Evolutionary conservation across 1,139 yeast genomes (phyloP), one percentile per base, ranked within the genome.

Genomic region (Magnusiomyces sp.): DNA sequence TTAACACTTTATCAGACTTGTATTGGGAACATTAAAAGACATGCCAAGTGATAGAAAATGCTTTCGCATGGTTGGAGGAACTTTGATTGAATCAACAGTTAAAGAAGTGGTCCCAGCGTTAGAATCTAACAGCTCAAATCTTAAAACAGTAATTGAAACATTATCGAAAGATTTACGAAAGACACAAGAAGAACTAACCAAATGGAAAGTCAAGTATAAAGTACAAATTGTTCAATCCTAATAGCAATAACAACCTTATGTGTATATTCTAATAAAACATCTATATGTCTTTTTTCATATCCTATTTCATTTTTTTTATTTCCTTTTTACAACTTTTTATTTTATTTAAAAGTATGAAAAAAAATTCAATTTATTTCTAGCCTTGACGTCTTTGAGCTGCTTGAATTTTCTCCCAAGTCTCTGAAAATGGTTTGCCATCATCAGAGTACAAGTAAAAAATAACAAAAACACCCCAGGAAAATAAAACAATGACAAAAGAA

Each of bases 31-130:
- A 0, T 65, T 83, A 62, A 66, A 60, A 55, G 75, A 66, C 42
- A 80, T 77, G 47, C 76, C 77, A 17, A 56, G 59, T 2, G 79
- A 74, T 43, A 77, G 98, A 53, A 83, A 82, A 61, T 89, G 97
- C 62, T 90, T 81, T 70, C 80, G 95, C 63, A 88, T 92, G 96
- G 77, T 92, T 40, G 97, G 97, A 14, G 95, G 95, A 3, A 95
- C 92, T 1, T 73, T 94, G 46, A 86, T 90, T 27, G 95, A 90
- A 62, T 83, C 86, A 58, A 75, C 80, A 5, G 92, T 89, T 2
- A 81, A 76, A 36, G 89, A 87, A 45, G 95, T 90, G 6, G 69
- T 76, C 16, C 84, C 84, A 45, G 75, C 85, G 11, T 71, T 94
- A 50, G 73, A 76, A 52, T 73, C 76, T 23, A 95, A 89, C 58